Evolutionary conservation across 2,329 filamentous ascomycete species (phyloP).

Genomic region (Pseudogymnoascus sp.): DNA sequence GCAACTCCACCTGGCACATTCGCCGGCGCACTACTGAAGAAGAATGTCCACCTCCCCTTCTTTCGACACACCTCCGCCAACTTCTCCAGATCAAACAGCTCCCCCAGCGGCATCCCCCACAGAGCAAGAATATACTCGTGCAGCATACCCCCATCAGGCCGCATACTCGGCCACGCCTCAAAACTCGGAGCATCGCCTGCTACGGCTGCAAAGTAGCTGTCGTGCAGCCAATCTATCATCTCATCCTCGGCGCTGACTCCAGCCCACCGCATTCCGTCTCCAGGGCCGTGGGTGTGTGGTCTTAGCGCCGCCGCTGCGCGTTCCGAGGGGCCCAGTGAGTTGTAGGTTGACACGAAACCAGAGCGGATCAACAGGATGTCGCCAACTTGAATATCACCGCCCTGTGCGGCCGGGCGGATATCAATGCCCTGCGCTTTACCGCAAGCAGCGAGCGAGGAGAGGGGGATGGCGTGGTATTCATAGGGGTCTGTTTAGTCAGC

Average conservation of each 20-base stretch:
- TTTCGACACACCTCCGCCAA: slow-evolving; percentile 24
- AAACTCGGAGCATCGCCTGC: slow-evolving; percentile 39
- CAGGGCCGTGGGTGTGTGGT: slow-evolving; percentile 32
- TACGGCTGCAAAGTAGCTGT: slow-evolving; percentile 35
- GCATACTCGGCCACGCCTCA: slow-evolving; percentile 29
- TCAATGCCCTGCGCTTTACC: slow-evolving; percentile 27
- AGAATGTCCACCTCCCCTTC: slow-evolving; percentile 28
- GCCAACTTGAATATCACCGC: slow-evolving; percentile 43
- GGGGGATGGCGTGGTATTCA: slow-evolving; percentile 24
- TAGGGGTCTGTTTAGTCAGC: slow-evolving; percentile 23
- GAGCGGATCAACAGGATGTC: slow-evolving; percentile 46
- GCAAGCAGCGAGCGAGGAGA: slow-evolving; percentile 22
- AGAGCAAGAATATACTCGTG: slow-evolving; percentile 28
- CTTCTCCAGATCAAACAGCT: slow-evolving; percentile 30
- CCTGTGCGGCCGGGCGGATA: slow-evolving; percentile 33
- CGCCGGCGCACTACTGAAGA: slow-evolving; percentile 25
- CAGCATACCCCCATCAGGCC: slow-evolving; percentile 15
- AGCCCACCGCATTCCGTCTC: slow-evolving; percentile 32
- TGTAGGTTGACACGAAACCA: slow-evolving; percentile 37
- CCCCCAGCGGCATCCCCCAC: slow-evolving; percentile 30
- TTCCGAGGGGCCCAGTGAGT: slow-evolving; percentile 32
- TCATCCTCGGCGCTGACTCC: slow-evolving; percentile 42
- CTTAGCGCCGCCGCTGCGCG: slow-evolving; percentile 32
- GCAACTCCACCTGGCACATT: slow-evolving; percentile 43
- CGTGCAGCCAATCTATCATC: slow-evolving; percentile 37